Conservation (phyloP, 495 filamentous ascomycete species). For the Neurospora sp. region DNA sequence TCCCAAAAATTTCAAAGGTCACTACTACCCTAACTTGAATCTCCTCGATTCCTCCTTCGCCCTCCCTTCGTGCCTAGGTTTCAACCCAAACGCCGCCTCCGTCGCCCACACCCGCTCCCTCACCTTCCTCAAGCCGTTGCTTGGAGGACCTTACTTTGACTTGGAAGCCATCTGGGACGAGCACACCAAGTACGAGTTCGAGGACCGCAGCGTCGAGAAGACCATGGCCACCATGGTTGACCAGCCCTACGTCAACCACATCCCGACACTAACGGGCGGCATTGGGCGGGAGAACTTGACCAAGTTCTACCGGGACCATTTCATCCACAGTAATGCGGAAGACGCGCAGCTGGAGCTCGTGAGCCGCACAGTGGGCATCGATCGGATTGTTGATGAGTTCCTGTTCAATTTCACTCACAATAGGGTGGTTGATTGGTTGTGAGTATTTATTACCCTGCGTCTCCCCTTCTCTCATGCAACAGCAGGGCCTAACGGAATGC, state of each 20-base stretch:
- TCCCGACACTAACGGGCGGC: constrained; percentile 57
- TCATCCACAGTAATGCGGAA: constrained; percentile 59
- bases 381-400: constrained; percentile 49
- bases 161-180: constrained; percentile 53
- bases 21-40: constrained; percentile 24
- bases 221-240: constrained; percentile 52
- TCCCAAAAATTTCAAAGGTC: background rate
- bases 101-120: constrained; percentile 44
- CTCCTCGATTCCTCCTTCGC: constrained; percentile 22
- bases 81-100: constrained; percentile 25
- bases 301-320: constrained; percentile 64
- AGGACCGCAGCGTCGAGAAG: constrained; percentile 38
- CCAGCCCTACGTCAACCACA: constrained; percentile 51
- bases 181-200: constrained; percentile 47
- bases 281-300: constrained; percentile 58
- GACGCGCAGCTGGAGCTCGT: constrained; percentile 60
- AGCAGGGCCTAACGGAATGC: background rate
- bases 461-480: background rate
- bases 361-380: constrained; percentile 55
- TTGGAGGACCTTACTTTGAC: constrained; percentile 46
- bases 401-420: constrained; percentile 60
- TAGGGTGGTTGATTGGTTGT: constrained; percentile 64
- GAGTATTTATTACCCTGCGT: background rate
- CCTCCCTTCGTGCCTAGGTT: constrained; percentile 31
- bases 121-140: constrained; percentile 39